phyloP scores from a whole-genome alignment of 164 flowering plant species.

The Magnolia changhungtana region DNA sequence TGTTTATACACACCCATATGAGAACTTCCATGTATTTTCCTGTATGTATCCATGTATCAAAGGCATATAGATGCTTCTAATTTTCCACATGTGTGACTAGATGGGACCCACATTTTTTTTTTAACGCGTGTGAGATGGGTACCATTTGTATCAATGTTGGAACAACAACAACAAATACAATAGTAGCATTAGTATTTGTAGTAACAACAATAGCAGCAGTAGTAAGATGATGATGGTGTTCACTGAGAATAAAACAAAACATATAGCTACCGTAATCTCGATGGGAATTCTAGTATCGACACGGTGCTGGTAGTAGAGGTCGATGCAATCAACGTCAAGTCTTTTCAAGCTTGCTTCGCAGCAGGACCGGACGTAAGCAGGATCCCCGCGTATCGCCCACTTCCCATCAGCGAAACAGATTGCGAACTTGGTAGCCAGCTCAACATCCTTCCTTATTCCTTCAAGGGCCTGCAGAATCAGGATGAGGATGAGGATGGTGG shows the following conservation, averaged over 20 bases:
- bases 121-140: too few species aligned
- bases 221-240: neutral
- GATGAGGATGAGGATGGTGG: neutral
- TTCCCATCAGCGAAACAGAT: conserved; percentile 7
- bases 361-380: conserved; percentile 12
- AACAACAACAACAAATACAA: conserved; percentile 17
- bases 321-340: conserved; percentile 16
- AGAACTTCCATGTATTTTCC: too few species aligned
- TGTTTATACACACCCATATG: too few species aligned
- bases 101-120: too few species aligned
- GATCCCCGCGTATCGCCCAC: conserved; percentile 11
- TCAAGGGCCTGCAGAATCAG: conserved; percentile 16
- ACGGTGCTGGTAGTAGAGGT: conserved; percentile 19
- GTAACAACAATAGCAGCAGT: conserved; percentile 26
- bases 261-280: conserved; percentile 13
- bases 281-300: conserved; percentile 17
- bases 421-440: conserved; percentile 25
- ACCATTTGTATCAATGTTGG: too few species aligned
- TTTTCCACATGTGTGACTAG: too few species aligned
- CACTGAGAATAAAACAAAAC: too few species aligned
- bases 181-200: conserved; percentile 21
- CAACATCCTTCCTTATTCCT: conserved; percentile 19
- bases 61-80: too few species aligned
- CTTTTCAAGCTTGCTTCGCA: conserved; percentile 21
- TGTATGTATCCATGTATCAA: too few species aligned